Conservation (phyloP, 345 rosid species). For the Arabis hirsuta region DNA sequence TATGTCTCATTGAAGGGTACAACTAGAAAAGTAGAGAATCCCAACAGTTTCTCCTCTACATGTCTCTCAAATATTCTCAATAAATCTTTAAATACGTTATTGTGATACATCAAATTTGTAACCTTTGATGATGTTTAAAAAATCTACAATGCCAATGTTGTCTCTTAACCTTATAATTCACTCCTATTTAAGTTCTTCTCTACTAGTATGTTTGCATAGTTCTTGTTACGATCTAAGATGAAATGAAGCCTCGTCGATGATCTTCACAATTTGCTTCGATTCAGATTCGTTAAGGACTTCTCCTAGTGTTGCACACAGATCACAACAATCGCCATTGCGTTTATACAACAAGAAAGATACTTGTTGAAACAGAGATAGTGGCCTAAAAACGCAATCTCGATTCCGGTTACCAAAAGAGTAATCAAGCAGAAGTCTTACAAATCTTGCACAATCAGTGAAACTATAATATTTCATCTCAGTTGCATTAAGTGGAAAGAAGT, state of each 20-base stretch:
- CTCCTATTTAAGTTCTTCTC: slow-evolving; percentile 51
- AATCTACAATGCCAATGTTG: slow-evolving; percentile 71
- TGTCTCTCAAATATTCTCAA: slow-evolving; percentile 68
- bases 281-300: slow-evolving; percentile 61
- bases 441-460: neutral
- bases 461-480: neutral
- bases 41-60: slow-evolving; percentile 66
- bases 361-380: slow-evolving; percentile 1
- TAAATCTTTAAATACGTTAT: slow-evolving; percentile 61
- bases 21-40: slow-evolving; percentile 69
- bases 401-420: neutral
- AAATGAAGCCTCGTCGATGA: slow-evolving; percentile 60
- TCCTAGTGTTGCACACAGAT: slow-evolving; percentile 66
- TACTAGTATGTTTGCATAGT: slow-evolving; percentile 62
- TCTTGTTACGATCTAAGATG: slow-evolving; percentile 70
- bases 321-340: slow-evolving; percentile 67
- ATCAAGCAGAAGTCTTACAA: neutral
- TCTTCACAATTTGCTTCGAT: slow-evolving; percentile 50
- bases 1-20: slow-evolving; percentile 47
- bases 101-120: slow-evolving; percentile 64
- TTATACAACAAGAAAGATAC: neutral
- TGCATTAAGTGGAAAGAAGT: neutral
- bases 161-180: slow-evolving; percentile 42
- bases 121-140: slow-evolving; percentile 78
- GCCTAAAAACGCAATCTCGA: neutral